These are phyloP conservation scores for Canna indica DNA, from an alignment of 176 grass and related monocot genomes.

Conservation along the genomic window DNA sequence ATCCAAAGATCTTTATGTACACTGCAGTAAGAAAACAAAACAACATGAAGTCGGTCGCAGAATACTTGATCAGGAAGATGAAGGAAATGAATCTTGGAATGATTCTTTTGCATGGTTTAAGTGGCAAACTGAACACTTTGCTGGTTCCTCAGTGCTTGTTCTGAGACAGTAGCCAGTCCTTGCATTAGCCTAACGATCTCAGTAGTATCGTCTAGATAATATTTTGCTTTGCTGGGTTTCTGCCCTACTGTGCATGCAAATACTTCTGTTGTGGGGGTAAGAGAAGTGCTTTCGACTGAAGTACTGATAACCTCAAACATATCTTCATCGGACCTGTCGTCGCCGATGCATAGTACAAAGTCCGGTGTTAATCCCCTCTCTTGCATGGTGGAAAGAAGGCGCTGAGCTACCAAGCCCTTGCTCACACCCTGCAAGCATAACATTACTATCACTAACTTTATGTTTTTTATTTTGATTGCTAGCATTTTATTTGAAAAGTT, in stretches of 20 bases:
- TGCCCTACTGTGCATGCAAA: slow-evolving; percentile 88
- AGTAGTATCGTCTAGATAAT: slow-evolving; percentile 68
- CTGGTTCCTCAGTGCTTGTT: slow-evolving; percentile 24
- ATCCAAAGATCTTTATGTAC: neutral
- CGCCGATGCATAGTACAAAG: slow-evolving; percentile 84
- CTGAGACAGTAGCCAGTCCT: slow-evolving; percentile 60
- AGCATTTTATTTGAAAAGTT: no score
- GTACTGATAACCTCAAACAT: slow-evolving; percentile 79
- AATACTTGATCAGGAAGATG: neutral
- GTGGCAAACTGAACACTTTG: neutral
- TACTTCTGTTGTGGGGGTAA: slow-evolving; percentile 45
- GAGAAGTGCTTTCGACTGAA: slow-evolving; percentile 21
- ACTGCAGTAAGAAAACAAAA: neutral
- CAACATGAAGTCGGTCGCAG: neutral
- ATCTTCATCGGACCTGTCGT: slow-evolving; percentile 86
- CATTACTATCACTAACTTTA: no score
- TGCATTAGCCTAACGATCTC: slow-evolving; percentile 92
- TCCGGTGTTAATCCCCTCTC: slow-evolving; percentile 39
- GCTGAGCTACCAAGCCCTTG: slow-evolving; percentile 64
- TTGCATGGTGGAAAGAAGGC: slow-evolving; percentile 44
- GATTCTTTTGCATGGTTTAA: neutral
- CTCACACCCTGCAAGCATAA: slow-evolving; percentile 55
- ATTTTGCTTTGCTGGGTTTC: slow-evolving; percentile 88
- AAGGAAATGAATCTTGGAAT: neutral
- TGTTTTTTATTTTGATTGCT: no score